phyloP scores from a whole-genome alignment of 306 rosid genomes.

The Lablab purpureus region DNA sequence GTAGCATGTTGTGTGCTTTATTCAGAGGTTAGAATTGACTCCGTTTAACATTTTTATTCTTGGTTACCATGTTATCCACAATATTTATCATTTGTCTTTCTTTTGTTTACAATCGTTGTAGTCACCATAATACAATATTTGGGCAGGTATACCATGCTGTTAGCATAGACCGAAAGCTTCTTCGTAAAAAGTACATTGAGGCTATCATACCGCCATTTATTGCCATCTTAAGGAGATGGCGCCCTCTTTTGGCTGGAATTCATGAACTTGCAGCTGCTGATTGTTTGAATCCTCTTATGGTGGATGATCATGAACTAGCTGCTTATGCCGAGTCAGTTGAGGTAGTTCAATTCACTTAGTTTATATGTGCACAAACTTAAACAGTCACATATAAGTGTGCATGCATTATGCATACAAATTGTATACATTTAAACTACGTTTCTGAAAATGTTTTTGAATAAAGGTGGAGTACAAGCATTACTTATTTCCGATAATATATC shows the following conservation, averaged over 20 bases:
- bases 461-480: not conserved
- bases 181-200: constrained; percentile 89
- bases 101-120: constrained; percentile 35
- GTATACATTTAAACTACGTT: not conserved
- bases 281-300: constrained; percentile 81
- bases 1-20: constrained; percentile 92
- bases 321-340: constrained; percentile 81
- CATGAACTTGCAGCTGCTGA: constrained; percentile 96
- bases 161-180: constrained; percentile 77
- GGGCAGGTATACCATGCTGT: constrained; percentile 90
- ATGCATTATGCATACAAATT: constrained; percentile 24
- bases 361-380: not conserved
- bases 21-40: constrained; percentile 81
- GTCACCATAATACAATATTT: constrained; percentile 45
- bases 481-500: too few species aligned
- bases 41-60: not conserved
- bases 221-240: constrained; percentile 95
- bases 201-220: constrained; percentile 88
- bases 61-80: not conserved
- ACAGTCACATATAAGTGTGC: constrained; percentile 12
- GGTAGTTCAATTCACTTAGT: constrained; percentile 54
- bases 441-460: not conserved
- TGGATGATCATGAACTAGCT: constrained; percentile 76
- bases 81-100: constrained; percentile 26
- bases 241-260: constrained; percentile 93